These are phyloP conservation scores for Nicotiana sylvestris DNA, from an alignment of 257 asterid genomes.

Conservation along the genomic window DNA sequence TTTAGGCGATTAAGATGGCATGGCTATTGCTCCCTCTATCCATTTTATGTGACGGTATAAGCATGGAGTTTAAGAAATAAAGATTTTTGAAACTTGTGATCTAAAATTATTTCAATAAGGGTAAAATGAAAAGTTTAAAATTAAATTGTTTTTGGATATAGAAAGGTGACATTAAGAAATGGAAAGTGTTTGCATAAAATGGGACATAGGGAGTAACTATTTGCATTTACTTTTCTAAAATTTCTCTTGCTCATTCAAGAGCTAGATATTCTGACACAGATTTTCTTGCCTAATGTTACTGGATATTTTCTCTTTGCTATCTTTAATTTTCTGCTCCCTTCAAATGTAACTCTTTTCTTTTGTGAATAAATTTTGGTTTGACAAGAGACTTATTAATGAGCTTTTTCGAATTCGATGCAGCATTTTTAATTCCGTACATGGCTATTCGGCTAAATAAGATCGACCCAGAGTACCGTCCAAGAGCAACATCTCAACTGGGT, in stretches of 20 bases:
- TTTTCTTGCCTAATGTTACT: not conserved
- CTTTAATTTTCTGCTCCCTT: not conserved
- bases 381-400: not conserved
- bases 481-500: constrained; percentile 52
- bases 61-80: no score
- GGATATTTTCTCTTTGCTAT: not conserved
- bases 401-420: constrained; percentile 33
- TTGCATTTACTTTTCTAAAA: not conserved
- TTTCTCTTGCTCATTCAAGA: not conserved
- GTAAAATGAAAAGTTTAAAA: no score
- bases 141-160: no score
- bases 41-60: no score
- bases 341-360: not conserved
- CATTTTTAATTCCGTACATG: constrained; percentile 91
- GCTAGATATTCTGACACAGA: not conserved
- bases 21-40: not conserved
- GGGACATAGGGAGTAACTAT: not conserved
- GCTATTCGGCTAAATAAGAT: constrained; percentile 67
- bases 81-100: no score
- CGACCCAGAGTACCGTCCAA: constrained; percentile 31
- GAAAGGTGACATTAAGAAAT: no score
- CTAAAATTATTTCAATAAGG: no score
- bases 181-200: no score
- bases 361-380: not conserved
- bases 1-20: not conserved